Evolutionary conservation across 2,329 filamentous ascomycete genomes (phyloP), one percentile per base, ranked within the genome.

Genomic region (Metarhizium anisopliae): DNA sequence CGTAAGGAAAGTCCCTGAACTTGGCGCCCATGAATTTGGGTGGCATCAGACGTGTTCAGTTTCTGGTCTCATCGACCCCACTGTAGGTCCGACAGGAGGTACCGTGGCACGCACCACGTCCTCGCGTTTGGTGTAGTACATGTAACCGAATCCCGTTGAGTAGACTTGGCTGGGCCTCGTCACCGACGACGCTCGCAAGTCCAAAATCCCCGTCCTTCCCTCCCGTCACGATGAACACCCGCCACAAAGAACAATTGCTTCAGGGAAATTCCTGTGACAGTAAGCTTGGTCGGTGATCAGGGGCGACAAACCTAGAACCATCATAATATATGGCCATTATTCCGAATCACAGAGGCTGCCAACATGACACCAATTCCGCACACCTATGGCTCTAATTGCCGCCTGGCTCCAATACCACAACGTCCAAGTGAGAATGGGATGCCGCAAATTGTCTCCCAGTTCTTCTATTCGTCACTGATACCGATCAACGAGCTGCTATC

Each of bases 401-500:
- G 78, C 42, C 71, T 83, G 43, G 74, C 78, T 13, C 77, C 79
- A 64, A 63, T 75, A 56, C 63, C 72, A 64, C 69, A 70, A 32
- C 62, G 69, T 30, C 58, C 67, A 29, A 70, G 70, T 55, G 68
- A 72, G 49, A 72, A 77, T 54, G 75, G 73, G 54, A 76, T 81
- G 29, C 86, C 87, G 16, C 78, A 82, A 0, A 69, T 87, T 54
- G 77, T 79, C 36, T 79, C 86, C 25, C 89, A 90, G 60, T 96
- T 90, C 74, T 96, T 96, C 72, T 96, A 95, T 70, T 81, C 84
- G 14, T 94, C 90, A 11, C 76, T 84, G 13, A 80, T 93, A 52
- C 86, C 90, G 35, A 91, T 96, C 66, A 91, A 96, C 65, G 91
- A 96, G 65, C 90, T 90, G 29, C 78, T 95, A n/a, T 90, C 87